Conservation (phyloP, 2,329 filamentous ascomycete genomes). For the Sporothrix schenckii region DNA sequence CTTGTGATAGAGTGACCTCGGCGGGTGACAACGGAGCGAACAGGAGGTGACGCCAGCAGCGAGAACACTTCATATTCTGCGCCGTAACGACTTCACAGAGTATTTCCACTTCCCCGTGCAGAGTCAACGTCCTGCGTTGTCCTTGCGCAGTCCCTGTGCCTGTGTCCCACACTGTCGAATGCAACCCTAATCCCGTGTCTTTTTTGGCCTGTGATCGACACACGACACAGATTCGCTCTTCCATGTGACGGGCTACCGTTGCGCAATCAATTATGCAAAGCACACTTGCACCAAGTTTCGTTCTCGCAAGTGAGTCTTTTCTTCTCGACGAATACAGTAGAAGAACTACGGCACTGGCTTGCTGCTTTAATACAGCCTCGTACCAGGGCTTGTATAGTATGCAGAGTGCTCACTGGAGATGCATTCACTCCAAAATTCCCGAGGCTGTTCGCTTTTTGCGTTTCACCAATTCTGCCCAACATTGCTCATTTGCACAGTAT, state of each 20-base stretch:
- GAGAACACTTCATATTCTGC: not conserved
- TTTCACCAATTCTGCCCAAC: conserved; percentile 4
- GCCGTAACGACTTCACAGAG: not conserved
- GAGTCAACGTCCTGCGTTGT: not conserved
- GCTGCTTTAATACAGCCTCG: no score
- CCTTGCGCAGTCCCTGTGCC: not conserved
- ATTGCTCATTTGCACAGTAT: not conserved
- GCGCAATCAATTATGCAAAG: conserved; percentile 15
- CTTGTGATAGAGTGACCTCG: not conserved
- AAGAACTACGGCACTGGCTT: no score
- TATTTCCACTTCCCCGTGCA: conserved; percentile 17
- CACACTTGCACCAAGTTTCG: conserved; percentile 9
- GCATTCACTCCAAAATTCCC: not conserved
- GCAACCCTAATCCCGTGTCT: not conserved
- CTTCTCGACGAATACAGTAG: no score
- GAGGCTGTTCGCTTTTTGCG: not conserved
- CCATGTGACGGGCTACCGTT: not conserved
- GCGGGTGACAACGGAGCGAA: conserved; percentile 17
- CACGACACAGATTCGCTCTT: not conserved
- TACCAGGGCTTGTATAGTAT: no score
- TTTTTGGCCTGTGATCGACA: not conserved
- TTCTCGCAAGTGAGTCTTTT: not conserved
- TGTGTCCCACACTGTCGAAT: not conserved
- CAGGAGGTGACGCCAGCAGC: not conserved
- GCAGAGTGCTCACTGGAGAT: not conserved